Percentiles rank a stretch among this genome's conserved stretches.
Conservation (phyloP, 805 yeast species). For the Wickerhamiella sergipiensis region DNA sequence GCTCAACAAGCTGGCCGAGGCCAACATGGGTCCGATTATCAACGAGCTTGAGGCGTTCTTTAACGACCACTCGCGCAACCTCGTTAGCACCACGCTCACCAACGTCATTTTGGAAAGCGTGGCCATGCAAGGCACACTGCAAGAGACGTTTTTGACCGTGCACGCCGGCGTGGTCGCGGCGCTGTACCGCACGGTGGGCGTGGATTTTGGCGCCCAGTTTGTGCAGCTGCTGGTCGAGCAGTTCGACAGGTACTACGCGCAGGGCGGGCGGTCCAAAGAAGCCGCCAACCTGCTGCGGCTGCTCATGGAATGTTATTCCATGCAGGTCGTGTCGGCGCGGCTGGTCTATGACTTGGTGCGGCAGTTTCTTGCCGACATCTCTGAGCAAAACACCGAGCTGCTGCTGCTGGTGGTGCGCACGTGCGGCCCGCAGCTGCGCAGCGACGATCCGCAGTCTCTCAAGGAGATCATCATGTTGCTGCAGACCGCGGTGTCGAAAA, state of each 20-base stretch:
- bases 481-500: constrained; percentile 33
- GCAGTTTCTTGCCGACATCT: constrained; percentile 35
- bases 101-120: constrained; percentile 51
- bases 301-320: constrained; percentile 60
- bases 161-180: constrained; percentile 70
- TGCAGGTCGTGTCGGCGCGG: constrained; percentile 61
- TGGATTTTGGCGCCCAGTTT: constrained; percentile 79
- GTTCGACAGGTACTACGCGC: constrained; percentile 30
- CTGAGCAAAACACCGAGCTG: constrained; percentile 65
- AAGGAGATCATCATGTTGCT: constrained; percentile 59
- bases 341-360: constrained; percentile 66
- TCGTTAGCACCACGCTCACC: constrained; percentile 61
- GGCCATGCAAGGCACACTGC: constrained; percentile 44
- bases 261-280: constrained; percentile 27
- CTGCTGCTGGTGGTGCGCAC: constrained; percentile 57
- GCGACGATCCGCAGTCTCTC: constrained; percentile 79
- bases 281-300: constrained; percentile 58
- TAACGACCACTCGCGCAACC: constrained; percentile 55
- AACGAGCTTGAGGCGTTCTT: constrained; percentile 54
- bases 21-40: constrained; percentile 59
- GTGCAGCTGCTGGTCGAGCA: constrained; percentile 68
- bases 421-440: constrained; percentile 72
- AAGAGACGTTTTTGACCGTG: constrained; percentile 66
- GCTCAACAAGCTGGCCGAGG: constrained; percentile 77
- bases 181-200: constrained; percentile 64